These are phyloP conservation scores for Spongispora temasekensis DNA, from an alignment of 1,284 basidiomycete genomes.

Conservation along the genomic window DNA sequence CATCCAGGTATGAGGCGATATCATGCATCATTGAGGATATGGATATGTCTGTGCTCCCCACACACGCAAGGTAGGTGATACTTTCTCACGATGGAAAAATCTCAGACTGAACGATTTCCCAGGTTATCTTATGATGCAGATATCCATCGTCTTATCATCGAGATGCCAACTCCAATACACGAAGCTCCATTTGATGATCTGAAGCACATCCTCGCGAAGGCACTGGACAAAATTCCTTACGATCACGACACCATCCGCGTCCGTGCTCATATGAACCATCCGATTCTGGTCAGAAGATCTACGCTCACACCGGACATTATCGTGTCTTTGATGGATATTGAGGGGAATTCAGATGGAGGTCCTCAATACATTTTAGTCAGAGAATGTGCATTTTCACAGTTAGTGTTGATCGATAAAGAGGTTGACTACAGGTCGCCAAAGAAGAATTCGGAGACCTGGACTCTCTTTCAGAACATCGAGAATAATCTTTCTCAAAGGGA, in stretches of 20 bases:
- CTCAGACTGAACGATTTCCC: background rate
- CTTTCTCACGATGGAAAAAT: background rate
- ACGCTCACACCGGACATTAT: background rate
- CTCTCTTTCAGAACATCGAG: background rate
- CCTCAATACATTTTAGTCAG: background rate
- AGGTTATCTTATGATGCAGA: background rate
- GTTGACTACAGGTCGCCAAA: background rate
- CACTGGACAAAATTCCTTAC: background rate
- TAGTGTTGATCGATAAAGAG: background rate
- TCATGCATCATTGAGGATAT: background rate
- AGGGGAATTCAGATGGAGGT: background rate
- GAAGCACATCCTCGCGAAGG: background rate
- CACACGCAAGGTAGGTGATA: background rate
- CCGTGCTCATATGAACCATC: background rate
- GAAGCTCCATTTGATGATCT: background rate
- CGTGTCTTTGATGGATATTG: background rate
- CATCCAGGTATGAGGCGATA: background rate
- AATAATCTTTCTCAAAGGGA: background rate
- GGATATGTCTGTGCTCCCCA: background rate
- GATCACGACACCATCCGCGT: background rate
- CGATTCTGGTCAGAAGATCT: background rate
- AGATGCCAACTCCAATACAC: background rate
- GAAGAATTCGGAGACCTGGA: background rate
- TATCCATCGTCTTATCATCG: background rate
- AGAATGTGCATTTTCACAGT: background rate